Evolutionary conservation across 306 rosid species (phyloP).

Genomic region (Ceratonia siliqua): DNA sequence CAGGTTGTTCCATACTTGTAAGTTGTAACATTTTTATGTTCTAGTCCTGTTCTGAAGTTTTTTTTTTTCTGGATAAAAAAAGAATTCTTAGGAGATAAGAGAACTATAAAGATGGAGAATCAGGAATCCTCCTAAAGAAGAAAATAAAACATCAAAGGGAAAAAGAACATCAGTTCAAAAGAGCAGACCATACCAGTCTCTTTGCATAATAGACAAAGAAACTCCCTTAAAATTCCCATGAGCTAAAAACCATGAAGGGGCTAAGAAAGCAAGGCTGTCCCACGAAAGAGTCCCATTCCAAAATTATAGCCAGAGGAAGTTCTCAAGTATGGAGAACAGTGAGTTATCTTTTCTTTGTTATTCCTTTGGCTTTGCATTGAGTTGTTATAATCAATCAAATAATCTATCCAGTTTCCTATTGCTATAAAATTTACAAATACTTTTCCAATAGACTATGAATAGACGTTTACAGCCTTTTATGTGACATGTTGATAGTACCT

Average conservation of each 20-base stretch:
- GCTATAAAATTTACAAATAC: not conserved
- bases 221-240: not conserved
- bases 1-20: not conserved
- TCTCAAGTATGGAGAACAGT: not conserved
- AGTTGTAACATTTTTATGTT: not conserved
- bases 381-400: not conserved
- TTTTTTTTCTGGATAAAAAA: too few relatives aligned
- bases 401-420: not conserved
- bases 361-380: not conserved
- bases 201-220: not conserved
- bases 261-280: not conserved
- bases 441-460: not conserved
- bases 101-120: not conserved
- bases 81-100: not conserved
- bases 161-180: not conserved
- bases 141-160: not conserved
- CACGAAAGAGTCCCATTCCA: not conserved
- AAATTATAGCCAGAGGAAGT: not conserved
- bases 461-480: not conserved
- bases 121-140: not conserved
- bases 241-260: not conserved
- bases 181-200: not conserved
- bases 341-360: not conserved
- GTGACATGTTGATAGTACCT: not conserved
- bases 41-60: not conserved